Percentiles rank a stretch among this genome's conserved stretches.
phyloP scores from a whole-genome alignment of 1,284 basidiomycete species.

The Fomes fomentarius region DNA sequence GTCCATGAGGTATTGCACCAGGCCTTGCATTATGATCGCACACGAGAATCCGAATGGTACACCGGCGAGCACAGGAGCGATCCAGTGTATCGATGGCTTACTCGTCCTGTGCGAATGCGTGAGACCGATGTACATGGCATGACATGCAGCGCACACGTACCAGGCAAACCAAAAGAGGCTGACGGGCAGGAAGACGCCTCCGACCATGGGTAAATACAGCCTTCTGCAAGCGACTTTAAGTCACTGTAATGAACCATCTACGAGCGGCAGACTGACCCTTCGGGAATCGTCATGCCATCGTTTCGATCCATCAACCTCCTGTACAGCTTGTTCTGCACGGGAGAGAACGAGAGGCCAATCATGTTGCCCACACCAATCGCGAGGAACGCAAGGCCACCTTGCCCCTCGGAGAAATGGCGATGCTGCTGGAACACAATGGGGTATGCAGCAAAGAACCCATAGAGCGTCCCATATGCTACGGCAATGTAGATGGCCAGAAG shows the following conservation, averaged over 20 bases:
- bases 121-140: too few relatives aligned
- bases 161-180: slow-evolving; percentile 69
- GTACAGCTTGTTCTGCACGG: slow-evolving; percentile 61
- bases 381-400: slow-evolving; percentile 66
- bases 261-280: slow-evolving; percentile 45
- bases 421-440: slow-evolving; percentile 67
- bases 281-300: slow-evolving; percentile 57
- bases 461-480: slow-evolving; percentile 65
- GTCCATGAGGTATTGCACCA: slow-evolving; percentile 70
- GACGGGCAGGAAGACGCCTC: slow-evolving; percentile 56
- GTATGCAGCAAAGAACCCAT: slow-evolving; percentile 60
- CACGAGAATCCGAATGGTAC: slow-evolving; percentile 68
- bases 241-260: too few relatives aligned
- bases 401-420: slow-evolving; percentile 60
- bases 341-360: slow-evolving; percentile 54
- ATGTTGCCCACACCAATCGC: slow-evolving; percentile 66
- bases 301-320: slow-evolving; percentile 52
- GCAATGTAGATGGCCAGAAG: slow-evolving; percentile 69
- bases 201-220: slow-evolving; percentile 58
- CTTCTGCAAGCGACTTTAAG: too few relatives aligned
- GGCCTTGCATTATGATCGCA: slow-evolving; percentile 59
- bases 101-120: slow-evolving; percentile 57
- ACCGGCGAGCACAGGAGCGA: slow-evolving; percentile 63
- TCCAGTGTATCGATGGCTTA: slow-evolving; percentile 57
- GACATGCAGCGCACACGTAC: too few relatives aligned